A percentile compares a stretch with the other conserved stretches of the same genome.
phyloP scores from a whole-genome alignment of 164 flowering plant genomes.

The Macadamia integrifolia region DNA sequence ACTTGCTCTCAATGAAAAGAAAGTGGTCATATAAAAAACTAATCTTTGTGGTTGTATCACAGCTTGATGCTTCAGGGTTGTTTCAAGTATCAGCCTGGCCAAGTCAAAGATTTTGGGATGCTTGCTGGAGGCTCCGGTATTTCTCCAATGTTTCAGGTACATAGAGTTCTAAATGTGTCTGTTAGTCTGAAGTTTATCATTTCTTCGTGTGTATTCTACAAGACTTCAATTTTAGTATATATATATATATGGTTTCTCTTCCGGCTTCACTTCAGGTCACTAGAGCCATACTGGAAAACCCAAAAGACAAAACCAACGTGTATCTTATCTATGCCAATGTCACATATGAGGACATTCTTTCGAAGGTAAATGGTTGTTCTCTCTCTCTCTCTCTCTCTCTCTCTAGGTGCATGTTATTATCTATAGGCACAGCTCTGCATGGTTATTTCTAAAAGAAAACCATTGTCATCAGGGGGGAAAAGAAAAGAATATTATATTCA shows the following conservation, averaged over 20 bases:
- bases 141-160: slow-evolving; percentile 97
- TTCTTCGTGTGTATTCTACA: background rate
- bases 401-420: slow-evolving; percentile 59
- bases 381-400: slow-evolving; percentile 58
- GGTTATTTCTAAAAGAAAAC: background rate
- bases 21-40: too few relatives aligned
- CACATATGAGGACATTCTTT: slow-evolving; percentile 50
- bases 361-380: too few relatives aligned
- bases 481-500: too few relatives aligned
- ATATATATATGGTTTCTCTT: too few relatives aligned
- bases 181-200: too few relatives aligned
- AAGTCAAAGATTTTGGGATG: slow-evolving; percentile 95
- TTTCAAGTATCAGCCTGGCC: slow-evolving; percentile 50
- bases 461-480: too few relatives aligned
- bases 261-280: slow-evolving; percentile 45
- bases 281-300: slow-evolving; percentile 37
- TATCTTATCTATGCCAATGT: slow-evolving; percentile 96
- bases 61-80: slow-evolving; percentile 18
- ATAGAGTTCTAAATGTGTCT: background rate
- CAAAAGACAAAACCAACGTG: slow-evolving; percentile 67
- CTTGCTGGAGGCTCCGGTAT: slow-evolving; percentile 25
- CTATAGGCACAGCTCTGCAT: background rate
- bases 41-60: background rate
- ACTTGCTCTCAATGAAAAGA: too few relatives aligned
- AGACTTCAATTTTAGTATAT: background rate